Base-by-base conservation (phyloP, 2,329 filamentous ascomycete species). In the Aspergillus tanneri region DNA sequence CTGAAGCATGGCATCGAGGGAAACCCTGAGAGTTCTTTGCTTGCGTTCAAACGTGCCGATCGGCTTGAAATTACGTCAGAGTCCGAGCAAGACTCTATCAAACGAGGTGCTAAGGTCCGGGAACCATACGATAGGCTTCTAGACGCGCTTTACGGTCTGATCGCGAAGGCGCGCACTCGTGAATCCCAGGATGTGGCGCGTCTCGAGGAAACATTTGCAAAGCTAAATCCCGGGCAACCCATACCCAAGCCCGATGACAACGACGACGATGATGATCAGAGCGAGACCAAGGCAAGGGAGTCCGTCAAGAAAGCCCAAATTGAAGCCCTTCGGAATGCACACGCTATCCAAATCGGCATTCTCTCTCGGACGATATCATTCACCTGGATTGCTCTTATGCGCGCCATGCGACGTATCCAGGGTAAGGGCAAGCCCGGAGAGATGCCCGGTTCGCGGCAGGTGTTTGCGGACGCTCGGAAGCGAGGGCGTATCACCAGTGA, bases 351-450 rank as follows among this genome's bases (percentile, higher is more conserved):
- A 63, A 83, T 85, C 25, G 84, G 86, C 22, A 77, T 87, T 12
- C 78, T 97, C 18, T 92, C 87, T 34, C 85, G 87, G 59, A 92
- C 89, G 1, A 85, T 99, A 46, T 95, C 93, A 0, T 91, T 90
- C 62, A 86, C 90, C 4, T 99, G 93, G 93, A 95, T 97, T 62
- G 90, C 90, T 12, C 77, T 97, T 50, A 95, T 96, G 72, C 85
- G 93, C 42, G 88, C 92, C 3, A 96, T 96, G 82, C 88, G 93
- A 47, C 88, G 93, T 44, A 86, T 97, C 12, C 91, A 97, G 70
- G 95, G 93, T 53, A 85, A 86, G 62, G 84, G 84, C 39, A 79
- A 80, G 52, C 90, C 91, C 55, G 85, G 85, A 27, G 84, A 82
- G 59, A 67, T 76, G 11, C 74, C 82, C 28, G 93, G 93, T 3